Base-by-base conservation (phyloP, 2,329 filamentous ascomycete species). In the Ceratocystis harringtonii region DNA sequence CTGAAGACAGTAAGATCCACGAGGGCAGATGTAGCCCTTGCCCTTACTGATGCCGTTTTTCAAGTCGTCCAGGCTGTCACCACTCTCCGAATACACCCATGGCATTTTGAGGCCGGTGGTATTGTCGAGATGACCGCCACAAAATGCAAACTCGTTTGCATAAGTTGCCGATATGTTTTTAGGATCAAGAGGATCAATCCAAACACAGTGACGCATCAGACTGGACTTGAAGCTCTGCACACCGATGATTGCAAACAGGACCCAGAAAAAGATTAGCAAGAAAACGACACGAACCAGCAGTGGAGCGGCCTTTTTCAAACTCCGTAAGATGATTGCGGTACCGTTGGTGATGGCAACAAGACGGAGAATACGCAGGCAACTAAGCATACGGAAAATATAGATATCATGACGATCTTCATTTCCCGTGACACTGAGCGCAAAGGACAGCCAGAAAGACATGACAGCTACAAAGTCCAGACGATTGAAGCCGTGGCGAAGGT, bases 211-310 rank as follows among this genome's bases (percentile, higher is more conserved):
- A 61, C 89, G 86, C 69, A 83, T 84, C 28, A 92, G 75, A 73
- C 89, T 92, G 7, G 88, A 86, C 75, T 92, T 92, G 78, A 99
- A 99, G 75, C 89, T 96, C 74, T 99, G 95, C 25, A 99, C 88
- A 5, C 94, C 95, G 67, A 99, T 86, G 68, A 99, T 96, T 45
- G 91, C 94, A 76, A 99, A 99, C 10, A 97, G 78, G 52, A 99
- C 81, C 94, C 94, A 99, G 76, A 99, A 99, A 76, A 99, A 99
- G 15, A 89, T 83, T 69, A 99, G 91, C 25, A 99, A 79, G 72
- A 99, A 96, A 1, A 90, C 92, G 41, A 99, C 92, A 68, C 96
- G 90, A 30, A 96, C 84, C 28, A 99, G 83, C 44, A 96, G 79
- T 1, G 95, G 94, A 0, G 92, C 90, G 1, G 94, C 92, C 73